Evolutionary conservation across 331 rosid genomes (phyloP), one percentile per base, ranked within the genome.

Genomic region (Ulmus americana): DNA sequence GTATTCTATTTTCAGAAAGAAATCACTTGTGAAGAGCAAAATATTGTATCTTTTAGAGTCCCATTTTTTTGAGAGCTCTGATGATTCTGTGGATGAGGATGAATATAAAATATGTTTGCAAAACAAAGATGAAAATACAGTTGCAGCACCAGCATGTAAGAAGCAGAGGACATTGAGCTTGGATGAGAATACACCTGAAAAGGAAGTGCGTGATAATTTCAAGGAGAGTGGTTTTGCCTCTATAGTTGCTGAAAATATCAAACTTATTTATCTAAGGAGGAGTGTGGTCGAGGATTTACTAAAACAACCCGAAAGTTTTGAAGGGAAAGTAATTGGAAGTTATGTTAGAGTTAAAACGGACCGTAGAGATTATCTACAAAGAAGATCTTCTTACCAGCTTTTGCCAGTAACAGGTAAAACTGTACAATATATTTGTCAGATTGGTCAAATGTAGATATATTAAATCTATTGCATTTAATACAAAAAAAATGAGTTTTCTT

Each of bases 321-420:
- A 39, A 68, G 54, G 55, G 45, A 85, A 81, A 77, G 74, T 87
- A 42, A 65, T 81, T 47, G 95, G 95, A 55, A 68, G 85, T 65
- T 83, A 86, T n/a, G 77, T 87, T 55, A 76, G 77, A 72, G 77
- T 80, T 20, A 85, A 72, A 73, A 64, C 59, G 12, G 76, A 79
- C 54, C 71, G 79, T 1, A 12, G 53, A 28, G 86, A 81, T 70
- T 61, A 35, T 7, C 65, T 45, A 62, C 82, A 67, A 40, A 70
- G 64, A 50, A 77, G 65, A 28, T 28, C 35, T 48, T 55, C 73
- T 71, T 63, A 71, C 63, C 88, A 80, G 61, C 88, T 87, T 5
- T 69, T 75, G 72, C 85, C 78, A 65, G 85, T 87, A 64, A n/a
- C 45, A 76, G 97, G 95, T 87, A 77, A 67, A 35, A 10, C 44